Conservation (phyloP, 2,329 filamentous ascomycete genomes). For the Dissoconium aciculare region DNA sequence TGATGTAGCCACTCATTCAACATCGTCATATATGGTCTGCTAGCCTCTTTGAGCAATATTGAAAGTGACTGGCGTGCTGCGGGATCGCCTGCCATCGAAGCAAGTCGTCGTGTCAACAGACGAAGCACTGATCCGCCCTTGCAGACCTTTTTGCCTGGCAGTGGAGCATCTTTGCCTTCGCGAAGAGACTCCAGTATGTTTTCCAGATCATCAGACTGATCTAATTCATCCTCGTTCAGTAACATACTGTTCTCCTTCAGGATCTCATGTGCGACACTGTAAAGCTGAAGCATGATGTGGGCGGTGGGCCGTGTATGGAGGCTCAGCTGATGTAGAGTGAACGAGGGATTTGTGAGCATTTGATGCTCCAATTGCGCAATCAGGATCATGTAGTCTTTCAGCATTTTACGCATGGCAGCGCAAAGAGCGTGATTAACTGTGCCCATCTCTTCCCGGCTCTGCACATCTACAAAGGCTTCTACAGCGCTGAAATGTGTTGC, state of each 20-base stretch:
- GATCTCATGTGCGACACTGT: constrained; percentile 73
- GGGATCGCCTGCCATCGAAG: constrained; percentile 86
- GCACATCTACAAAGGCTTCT: constrained; percentile 84
- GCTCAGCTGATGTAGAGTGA: constrained; percentile 86
- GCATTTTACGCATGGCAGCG: constrained; percentile 76
- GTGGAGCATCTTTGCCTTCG: constrained; percentile 71
- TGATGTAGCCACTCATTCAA: constrained; percentile 97
- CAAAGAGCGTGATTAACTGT: constrained; percentile 91
- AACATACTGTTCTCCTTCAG: constrained; percentile 76
- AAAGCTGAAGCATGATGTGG: constrained; percentile 83
- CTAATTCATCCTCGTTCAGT: constrained; percentile 53
- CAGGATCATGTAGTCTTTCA: constrained; percentile 88
- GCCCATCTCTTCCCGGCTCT: constrained; percentile 84
- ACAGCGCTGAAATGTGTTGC: constrained; percentile 85
- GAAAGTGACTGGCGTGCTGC: constrained; percentile 70
- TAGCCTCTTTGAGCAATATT: constrained; percentile 70
- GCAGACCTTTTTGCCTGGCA: constrained; percentile 79
- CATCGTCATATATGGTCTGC: constrained; percentile 93
- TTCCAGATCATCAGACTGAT: constrained; percentile 68
- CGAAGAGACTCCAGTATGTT: constrained; percentile 81
- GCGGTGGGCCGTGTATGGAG: constrained; percentile 79
- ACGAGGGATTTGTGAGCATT: constrained; percentile 71
- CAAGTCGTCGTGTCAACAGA: constrained; percentile 67
- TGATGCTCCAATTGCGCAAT: constrained; percentile 90
- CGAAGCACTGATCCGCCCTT: constrained; percentile 94